Evolutionary conservation across 495 filamentous ascomycete genomes (phyloP), one percentile per base, ranked within the genome.

Genomic region (Aspergillus coremiiformis): DNA sequence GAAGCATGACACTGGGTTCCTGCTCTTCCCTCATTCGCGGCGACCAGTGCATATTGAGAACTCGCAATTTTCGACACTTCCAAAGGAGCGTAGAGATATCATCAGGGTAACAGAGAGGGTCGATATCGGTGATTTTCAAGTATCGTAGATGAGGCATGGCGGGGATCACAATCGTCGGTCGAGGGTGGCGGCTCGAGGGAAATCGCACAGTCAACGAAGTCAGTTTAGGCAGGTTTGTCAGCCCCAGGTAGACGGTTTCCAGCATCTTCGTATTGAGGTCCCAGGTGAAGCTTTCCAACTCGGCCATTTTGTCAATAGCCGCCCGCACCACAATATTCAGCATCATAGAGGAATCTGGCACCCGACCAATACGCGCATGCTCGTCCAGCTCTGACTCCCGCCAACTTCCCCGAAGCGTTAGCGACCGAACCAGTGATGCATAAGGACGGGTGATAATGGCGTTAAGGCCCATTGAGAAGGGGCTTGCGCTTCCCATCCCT

Each of bases 291-390:
- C 66, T 73, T 52, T 76, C 66, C 41, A 85, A 60, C 26, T 75
- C 73, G 0, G 63, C 62, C 78, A 82, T 84, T 57, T 71, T 73
- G 58, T 84, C 82, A 19, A 82, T 65, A 5, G 79, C 80, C 11
- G 78, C 78, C 43, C 81, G 74, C 37, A 80, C 70, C 11, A 78
- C 66, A 35, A 80, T 79, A 52, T 80, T 82, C 62, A 85, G 62
- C 74, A 85, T 75, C 79, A 85, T 83, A 20, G 69, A 76, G 15
- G 77, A 78, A 61, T 84, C 82, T 47, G 82, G 79, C 45, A 84
- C 78, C 39, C 81, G 64, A 0, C 82, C 81, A 5, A 72, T 68
- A 46, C 72, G 77, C 24, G 76, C 73, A 53, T 79, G 72, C 56
- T 83, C 79, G 39, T 82, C 77, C 29, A 79, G 52, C 41, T 81